Base-by-base conservation (phyloP, 2,329 filamentous ascomycete species). In the Ophiostoma sp. region DNA sequence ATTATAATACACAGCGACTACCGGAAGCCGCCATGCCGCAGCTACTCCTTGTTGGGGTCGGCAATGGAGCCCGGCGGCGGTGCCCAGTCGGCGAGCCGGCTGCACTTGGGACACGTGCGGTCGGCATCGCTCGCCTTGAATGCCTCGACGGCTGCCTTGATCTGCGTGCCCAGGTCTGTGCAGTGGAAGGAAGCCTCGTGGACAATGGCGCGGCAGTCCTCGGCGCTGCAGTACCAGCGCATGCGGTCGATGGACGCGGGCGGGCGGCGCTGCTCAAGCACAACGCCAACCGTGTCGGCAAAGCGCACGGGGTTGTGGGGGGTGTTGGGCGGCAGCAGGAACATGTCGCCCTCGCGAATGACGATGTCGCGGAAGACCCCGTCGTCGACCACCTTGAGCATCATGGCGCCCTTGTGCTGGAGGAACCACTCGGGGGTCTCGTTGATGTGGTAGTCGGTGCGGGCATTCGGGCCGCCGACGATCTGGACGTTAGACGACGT, bases 401-500 rank as follows among this genome's bases (percentile, higher is more conserved):
- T 83, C 94, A 98, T 97, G 73, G 89, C 88, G 73, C 95, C 95
- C 75, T 89, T 88, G 85, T 97, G 88, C 79, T 98, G 94, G 84
- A 95, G 98, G 87, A 98, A 99, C 89, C 93, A 98, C 79, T 98
- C 95, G 12, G 95, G 88, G 0, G 94, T 98, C 74, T 88, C 83
- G 83, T 98, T 98, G 85, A 98, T 94, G 84, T 98, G 95, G 83
- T 97, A 99, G 83, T 98, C 95, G 68, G 93, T 97, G 72, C 95
- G 88, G 70, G 92, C 92, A 79, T 98, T 98, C 75, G 95, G 95
- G 12, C 95, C 95, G 76, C 95, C 95, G 71, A 99, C 93, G 74
- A 77, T 76, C 76, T 76, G 63, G 6, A 18, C 27, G 60, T 55
- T 36, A 16, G 38, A 18, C 5, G 11, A 12, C 65, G 7, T 62